Evolutionary conservation across 257 asterid genomes (phyloP), one percentile per base, ranked within the genome.

Genomic region (Coffea eugenioides): DNA sequence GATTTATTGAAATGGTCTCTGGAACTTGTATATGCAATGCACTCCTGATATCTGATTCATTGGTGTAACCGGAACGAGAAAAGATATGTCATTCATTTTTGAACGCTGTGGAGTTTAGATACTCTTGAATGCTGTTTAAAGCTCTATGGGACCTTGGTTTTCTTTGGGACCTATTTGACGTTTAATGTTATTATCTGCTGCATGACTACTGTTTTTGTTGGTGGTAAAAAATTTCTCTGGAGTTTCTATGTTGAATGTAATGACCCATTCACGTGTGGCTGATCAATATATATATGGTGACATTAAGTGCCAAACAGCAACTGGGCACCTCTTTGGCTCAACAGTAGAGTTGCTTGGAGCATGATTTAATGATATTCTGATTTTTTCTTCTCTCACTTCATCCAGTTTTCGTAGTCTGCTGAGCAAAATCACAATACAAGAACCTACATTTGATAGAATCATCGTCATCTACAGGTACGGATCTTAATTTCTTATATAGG

Each of bases 371-470:
- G 45, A 64, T 56, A 75, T 73, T 56, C 54, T 76, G 68, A 49
- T 74, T 69, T 83, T 83, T 79, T 2, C 74, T 79, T 2, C 77
- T 71, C 67, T 64, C 77, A 73, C 64, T 83, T 81, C 78, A 77
- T 86, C 81, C 94, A 95, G 99, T 87, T 88, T 92, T 39, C 86
- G 88, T 86, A 95, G 89, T 83, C 84, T 95, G 84, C 71, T 86
- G 78, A 87, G 91, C 84, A 86, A 89, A 83, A 88, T 87, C 84
- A 90, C 96, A 71, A 93, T 95, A 84, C 99, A 95, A 87, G 98
- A 95, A 81, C 99, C 99, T 57, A 93, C 99, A 48, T 93, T 95
- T 84, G 99, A 95, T 87, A 88, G 99, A 93, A 93, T 95, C 82
- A 95, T 93, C 75, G 98, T 95, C 83, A 90, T 95, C 81, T 95